Evolutionary conservation across 345 rosid genomes (phyloP), one percentile per base, ranked within the genome.

Genomic region (Laguncularia racemosa): DNA sequence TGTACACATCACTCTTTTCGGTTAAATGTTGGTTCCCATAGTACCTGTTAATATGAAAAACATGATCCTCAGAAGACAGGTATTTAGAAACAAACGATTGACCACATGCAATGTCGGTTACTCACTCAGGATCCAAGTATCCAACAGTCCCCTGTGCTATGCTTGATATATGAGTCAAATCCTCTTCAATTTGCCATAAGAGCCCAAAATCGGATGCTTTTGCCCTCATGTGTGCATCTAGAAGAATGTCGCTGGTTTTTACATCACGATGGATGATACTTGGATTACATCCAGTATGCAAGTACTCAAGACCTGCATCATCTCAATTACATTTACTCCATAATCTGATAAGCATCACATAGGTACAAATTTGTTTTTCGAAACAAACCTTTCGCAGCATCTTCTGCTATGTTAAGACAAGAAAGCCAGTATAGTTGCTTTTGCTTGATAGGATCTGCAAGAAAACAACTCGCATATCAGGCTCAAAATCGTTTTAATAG

Each of bases 131-230:
- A 68, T 95, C 97, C 18, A 90, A 84, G 77, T 95, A 90, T 65
- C 99, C 99, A 0, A 90, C 91, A 0, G 97, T 88, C 49, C 97
- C 99, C 65, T 87, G 76, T 2, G 96, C 99, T n/a, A 80, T 86
- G 46, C 99, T 95, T 16, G 99, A 90, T 48, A 88, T 70, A 44
- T 90, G 97, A 48, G 97, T 85, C 55, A 90, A 68, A 67, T 88
- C 99, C 48, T 90, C 97, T 16, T 88, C 97, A 63, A 96, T 79
- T 73, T 89, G 97, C 59, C 86, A 84, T 11, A 97, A 95, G 65
- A 95, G 99, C 55, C 97, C 99, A 55, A 95, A 95, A 79, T 90
- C 99, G 0, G 99, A 90, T 13, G 90, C 91, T 76, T 95, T 90
- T 14, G 96, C 97, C 68, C 93, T 88, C 99, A 95, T 90, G 61